Evolutionary conservation across 1,284 basidiomycete species (phyloP).

Genomic region (Apiotrichum gracile): DNA sequence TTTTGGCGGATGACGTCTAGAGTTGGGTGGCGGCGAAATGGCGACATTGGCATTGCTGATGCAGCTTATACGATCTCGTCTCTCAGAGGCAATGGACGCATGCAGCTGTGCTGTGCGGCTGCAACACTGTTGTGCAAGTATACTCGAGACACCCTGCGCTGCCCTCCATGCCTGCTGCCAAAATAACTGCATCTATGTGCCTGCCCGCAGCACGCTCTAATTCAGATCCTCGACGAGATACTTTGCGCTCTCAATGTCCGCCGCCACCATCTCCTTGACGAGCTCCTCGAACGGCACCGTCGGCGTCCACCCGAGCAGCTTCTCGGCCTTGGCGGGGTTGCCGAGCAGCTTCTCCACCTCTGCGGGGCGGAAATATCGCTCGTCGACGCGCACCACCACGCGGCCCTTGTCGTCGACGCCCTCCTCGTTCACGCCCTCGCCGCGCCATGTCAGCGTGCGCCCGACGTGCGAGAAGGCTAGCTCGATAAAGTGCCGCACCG

Average conservation of each 20-base stretch:
- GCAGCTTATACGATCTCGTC: too few relatives aligned
- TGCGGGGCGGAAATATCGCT: conserved; percentile 53
- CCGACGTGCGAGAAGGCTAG: conserved; percentile 68
- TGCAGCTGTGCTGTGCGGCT: too few relatives aligned
- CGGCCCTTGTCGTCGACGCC: conserved; percentile 7
- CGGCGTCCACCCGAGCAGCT: conserved; percentile 76
- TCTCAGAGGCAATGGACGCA: too few relatives aligned
- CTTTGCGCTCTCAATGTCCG: conserved; percentile 19
- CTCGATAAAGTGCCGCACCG: conserved; percentile 81
- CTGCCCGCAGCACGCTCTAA: not conserved
- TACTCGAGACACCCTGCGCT: not conserved
- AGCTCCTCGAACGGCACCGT: conserved; percentile 70
- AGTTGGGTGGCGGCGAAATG: too few relatives aligned
- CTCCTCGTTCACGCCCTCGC: conserved; percentile 55
- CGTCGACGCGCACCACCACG: conserved; percentile 16
- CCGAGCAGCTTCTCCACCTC: conserved; percentile 65
- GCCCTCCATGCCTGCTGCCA: not conserved
- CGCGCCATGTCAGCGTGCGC: conserved; percentile 69
- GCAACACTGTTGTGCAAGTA: too few relatives aligned
- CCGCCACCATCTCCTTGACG: conserved; percentile 71
- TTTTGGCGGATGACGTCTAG: too few relatives aligned
- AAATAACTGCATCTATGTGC: not conserved
- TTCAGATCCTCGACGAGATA: conserved; percentile 25
- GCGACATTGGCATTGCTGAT: too few relatives aligned
- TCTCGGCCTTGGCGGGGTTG: conserved; percentile 65